Evolutionary conservation across 495 filamentous ascomycete species (phyloP).

Genomic region (Podospora comata): DNA sequence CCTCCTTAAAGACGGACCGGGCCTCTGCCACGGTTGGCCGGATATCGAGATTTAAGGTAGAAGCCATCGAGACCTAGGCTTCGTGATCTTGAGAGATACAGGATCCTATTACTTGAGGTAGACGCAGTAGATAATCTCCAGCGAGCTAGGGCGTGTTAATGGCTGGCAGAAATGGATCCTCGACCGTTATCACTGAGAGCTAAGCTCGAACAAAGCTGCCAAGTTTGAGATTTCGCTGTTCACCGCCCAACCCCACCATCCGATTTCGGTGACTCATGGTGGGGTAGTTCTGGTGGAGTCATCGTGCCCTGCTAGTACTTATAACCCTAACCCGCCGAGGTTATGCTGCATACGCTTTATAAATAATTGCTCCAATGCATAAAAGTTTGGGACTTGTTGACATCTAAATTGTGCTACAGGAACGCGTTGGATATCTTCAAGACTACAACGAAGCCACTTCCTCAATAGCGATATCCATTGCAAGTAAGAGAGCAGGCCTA

Average conservation of each 20-base stretch:
- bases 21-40: constrained; percentile 29
- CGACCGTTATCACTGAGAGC: background rate
- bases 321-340: too few relatives aligned
- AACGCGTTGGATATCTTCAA: too few relatives aligned
- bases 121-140: background rate
- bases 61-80: constrained; percentile 18
- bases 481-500: too few relatives aligned
- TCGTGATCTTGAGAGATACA: background rate
- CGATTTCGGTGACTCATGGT: constrained; percentile 13
- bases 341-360: too few relatives aligned
- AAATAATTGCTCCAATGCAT: too few relatives aligned
- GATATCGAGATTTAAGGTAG: constrained; percentile 28
- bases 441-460: too few relatives aligned
- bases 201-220: constrained; percentile 4
- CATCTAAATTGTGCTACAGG: too few relatives aligned
- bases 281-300: background rate
- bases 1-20: constrained; percentile 28
- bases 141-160: background rate
- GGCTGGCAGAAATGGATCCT: constrained; percentile 1
- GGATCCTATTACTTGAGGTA: too few relatives aligned
- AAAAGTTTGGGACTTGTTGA: too few relatives aligned
- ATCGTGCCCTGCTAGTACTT: too few relatives aligned
- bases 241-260: constrained; percentile 4
- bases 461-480: too few relatives aligned
- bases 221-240: background rate